A percentile compares a stretch with the other conserved stretches of the same genome.
Evolutionary conservation across 2,329 filamentous ascomycete genomes (phyloP).

Genomic region (Phialophora chinensis): DNA sequence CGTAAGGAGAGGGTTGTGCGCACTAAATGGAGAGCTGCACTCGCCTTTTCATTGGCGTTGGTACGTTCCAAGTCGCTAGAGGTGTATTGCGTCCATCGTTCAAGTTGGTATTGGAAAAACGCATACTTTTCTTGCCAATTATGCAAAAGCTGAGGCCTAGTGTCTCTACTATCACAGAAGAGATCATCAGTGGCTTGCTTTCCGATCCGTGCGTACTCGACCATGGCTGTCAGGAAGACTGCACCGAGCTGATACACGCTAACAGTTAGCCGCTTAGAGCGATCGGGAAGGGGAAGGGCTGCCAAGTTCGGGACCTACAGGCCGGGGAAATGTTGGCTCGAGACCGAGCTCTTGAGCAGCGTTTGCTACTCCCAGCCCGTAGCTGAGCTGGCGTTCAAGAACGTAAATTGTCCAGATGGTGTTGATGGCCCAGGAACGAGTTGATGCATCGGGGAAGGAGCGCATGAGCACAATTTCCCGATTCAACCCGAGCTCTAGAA

Average conservation of each 20-base stretch:
- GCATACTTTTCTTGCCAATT: slow-evolving; percentile 13
- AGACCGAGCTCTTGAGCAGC: slow-evolving; percentile 14
- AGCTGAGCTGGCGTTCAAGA: slow-evolving; percentile 17
- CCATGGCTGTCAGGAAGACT: slow-evolving; percentile 15
- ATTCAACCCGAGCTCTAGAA: slow-evolving; percentile 15
- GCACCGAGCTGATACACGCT: slow-evolving; percentile 11
- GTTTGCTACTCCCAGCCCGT: slow-evolving; percentile 14
- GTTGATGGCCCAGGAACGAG: slow-evolving; percentile 11
- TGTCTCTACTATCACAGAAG: slow-evolving; percentile 13
- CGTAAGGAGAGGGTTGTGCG: slow-evolving; percentile 17
- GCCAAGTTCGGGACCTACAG: slow-evolving; percentile 11
- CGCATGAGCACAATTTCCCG: slow-evolving; percentile 11
- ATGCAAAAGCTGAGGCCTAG: slow-evolving; percentile 2
- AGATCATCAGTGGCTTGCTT: slow-evolving; percentile 16
- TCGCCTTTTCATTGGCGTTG: background rate
- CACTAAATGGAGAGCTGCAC: slow-evolving; percentile 10
- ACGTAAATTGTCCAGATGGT: slow-evolving; percentile 14
- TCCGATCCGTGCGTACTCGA: slow-evolving; percentile 14
- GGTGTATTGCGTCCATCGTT: slow-evolving; percentile 11
- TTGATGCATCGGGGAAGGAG: slow-evolving; percentile 10
- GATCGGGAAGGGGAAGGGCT: background rate
- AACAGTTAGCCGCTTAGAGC: slow-evolving; percentile 9
- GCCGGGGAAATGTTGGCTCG: slow-evolving; percentile 15
- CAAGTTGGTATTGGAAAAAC: slow-evolving; percentile 18
- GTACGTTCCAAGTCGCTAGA: slow-evolving; percentile 15